Evolutionary conservation across 345 rosid species (phyloP).

Genomic region (Hibiscus mutabilis): DNA sequence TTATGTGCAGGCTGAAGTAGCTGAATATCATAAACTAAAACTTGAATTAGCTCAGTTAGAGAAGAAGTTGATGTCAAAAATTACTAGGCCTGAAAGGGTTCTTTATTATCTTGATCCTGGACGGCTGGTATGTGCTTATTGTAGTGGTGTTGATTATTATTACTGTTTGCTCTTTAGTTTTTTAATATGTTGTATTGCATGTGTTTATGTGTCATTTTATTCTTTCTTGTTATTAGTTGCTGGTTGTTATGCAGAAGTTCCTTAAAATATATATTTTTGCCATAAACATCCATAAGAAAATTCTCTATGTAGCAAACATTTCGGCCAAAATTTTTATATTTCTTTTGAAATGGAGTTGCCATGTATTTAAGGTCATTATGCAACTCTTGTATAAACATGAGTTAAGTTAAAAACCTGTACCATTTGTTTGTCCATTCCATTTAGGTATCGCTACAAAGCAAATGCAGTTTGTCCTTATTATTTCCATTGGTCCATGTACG

Average conservation of each 20-base stretch:
- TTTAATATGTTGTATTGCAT: neutral
- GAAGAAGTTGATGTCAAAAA: constrained; percentile 88
- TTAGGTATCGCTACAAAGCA: neutral
- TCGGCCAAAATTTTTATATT: neutral
- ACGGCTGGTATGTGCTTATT: constrained; percentile 58
- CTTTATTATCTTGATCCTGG: constrained; percentile 88
- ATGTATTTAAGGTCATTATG: neutral
- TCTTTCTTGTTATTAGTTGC: neutral
- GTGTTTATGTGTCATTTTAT: neutral
- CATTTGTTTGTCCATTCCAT: no score
- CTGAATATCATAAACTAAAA: constrained; percentile 84
- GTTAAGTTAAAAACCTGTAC: neutral
- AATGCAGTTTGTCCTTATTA: neutral
- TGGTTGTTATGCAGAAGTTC: neutral
- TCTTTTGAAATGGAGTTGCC: neutral
- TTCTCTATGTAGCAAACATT: neutral
- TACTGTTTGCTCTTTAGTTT: neutral
- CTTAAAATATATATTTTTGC: neutral
- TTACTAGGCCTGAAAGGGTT: constrained; percentile 91
- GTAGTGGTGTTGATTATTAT: neutral
- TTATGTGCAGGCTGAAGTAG: constrained; percentile 64
- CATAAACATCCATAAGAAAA: neutral
- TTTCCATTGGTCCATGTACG: neutral
- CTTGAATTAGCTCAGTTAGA: constrained; percentile 75
- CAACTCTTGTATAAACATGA: neutral